Evolutionary conservation across 345 rosid species (phyloP).

Genomic region (Pseudoturritis turrita): DNA sequence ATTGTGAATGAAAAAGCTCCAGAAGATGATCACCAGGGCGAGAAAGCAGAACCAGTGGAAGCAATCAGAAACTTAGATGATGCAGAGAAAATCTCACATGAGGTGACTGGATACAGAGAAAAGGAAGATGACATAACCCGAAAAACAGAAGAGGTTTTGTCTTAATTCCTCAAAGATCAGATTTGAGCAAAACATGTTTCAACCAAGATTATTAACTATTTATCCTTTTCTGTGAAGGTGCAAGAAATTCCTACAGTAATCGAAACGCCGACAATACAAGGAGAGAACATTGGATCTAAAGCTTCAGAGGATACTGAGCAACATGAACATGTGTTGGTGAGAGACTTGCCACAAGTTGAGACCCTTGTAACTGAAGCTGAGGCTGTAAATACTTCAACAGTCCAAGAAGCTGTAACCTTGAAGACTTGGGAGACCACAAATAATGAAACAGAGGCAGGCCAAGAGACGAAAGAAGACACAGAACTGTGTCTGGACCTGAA

Average conservation of each 20-base stretch:
- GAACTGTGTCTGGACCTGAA: neutral
- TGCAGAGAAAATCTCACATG: neutral
- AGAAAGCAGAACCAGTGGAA: neutral
- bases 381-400: neutral
- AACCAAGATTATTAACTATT: neutral
- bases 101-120: neutral
- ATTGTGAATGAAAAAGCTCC: neutral
- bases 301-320: neutral
- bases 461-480: neutral
- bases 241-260: neutral
- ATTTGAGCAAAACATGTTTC: neutral
- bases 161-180: neutral
- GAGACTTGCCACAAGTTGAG: neutral
- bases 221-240: neutral
- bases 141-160: neutral
- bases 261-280: neutral
- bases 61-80: neutral
- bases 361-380: neutral
- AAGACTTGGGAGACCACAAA: neutral
- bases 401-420: neutral
- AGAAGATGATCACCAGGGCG: neutral
- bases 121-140: neutral
- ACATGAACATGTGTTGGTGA: neutral
- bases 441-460: neutral
- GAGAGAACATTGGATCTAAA: neutral